These are phyloP conservation scores for Eucalyptus sp. DNA, from an alignment of 345 rosid species.

Conservation along the genomic window DNA sequence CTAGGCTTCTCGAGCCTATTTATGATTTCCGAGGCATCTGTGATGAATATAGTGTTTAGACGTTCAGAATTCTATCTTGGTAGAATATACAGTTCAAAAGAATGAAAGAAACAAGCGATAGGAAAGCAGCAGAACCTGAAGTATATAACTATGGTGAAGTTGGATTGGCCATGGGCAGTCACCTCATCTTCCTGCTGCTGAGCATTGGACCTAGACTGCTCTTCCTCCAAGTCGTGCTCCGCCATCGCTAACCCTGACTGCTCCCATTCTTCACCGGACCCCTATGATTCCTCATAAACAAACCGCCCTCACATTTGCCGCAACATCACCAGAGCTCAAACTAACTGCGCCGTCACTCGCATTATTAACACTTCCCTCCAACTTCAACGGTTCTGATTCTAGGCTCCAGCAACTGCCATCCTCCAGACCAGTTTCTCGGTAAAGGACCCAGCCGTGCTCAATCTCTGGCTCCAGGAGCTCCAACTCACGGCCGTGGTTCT, in stretches of 20 bases:
- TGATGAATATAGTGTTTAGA: slow-evolving; percentile 16
- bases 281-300: neutral
- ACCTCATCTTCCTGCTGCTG: neutral
- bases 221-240: neutral
- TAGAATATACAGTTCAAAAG: neutral
- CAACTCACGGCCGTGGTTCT: neutral
- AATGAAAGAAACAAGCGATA: neutral
- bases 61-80: neutral
- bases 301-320: neutral
- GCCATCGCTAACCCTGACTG: neutral
- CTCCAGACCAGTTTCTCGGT: neutral
- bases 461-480: neutral
- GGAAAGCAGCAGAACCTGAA: neutral
- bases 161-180: neutral
- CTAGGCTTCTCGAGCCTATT: slow-evolving; percentile 60
- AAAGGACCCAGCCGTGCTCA: neutral
- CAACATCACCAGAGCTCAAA: neutral
- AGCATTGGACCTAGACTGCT: neutral
- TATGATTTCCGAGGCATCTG: slow-evolving; percentile 73
- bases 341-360: neutral
- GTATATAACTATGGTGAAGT: neutral
- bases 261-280: neutral
- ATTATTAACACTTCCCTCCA: neutral
- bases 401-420: neutral
- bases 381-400: neutral